Conservation (phyloP, 2,329 filamentous ascomycete species). For the Pseudogymnoascus sp. region DNA sequence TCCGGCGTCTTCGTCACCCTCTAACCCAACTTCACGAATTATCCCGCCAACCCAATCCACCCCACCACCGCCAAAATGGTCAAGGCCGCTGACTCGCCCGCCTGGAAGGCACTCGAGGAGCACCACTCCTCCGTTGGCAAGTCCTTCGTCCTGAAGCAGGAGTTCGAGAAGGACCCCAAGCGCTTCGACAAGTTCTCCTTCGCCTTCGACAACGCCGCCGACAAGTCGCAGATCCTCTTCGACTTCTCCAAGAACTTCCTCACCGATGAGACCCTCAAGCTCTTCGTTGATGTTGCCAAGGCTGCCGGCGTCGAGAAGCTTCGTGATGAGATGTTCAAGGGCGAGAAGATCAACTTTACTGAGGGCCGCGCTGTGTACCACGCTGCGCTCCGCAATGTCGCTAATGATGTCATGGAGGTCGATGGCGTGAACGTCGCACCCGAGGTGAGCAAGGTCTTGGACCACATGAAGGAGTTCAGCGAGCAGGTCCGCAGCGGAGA, state of each 20-base stretch:
- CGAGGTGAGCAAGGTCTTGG: conserved; percentile 80
- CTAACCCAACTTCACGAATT: background rate
- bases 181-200: conserved; percentile 88
- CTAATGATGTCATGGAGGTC: conserved; percentile 73
- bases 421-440: conserved; percentile 91
- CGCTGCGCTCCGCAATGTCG: conserved; percentile 82
- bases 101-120: conserved; percentile 85
- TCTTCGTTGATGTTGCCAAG: conserved; percentile 83
- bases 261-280: conserved; percentile 79
- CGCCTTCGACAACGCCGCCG: conserved; percentile 70
- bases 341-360: conserved; percentile 99
- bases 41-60: background rate
- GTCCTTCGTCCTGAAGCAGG: conserved; percentile 85
- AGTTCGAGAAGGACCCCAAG: conserved; percentile 78
- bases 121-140: conserved; percentile 83
- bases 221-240: conserved; percentile 82
- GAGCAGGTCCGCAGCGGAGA: conserved; percentile 88
- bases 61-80: conserved; percentile 46
- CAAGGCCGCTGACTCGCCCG: conserved; percentile 75
- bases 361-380: conserved; percentile 96
- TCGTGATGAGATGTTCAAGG: conserved; percentile 93
- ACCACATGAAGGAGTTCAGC: conserved; percentile 98
- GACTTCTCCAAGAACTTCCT: conserved; percentile 99
- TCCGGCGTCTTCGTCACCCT: background rate
- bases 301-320: conserved; percentile 88